These are phyloP conservation scores for Cystofilobasidium capitatum DNA, from an alignment of 768 basidiomycete species.

Conservation along the genomic window DNA sequence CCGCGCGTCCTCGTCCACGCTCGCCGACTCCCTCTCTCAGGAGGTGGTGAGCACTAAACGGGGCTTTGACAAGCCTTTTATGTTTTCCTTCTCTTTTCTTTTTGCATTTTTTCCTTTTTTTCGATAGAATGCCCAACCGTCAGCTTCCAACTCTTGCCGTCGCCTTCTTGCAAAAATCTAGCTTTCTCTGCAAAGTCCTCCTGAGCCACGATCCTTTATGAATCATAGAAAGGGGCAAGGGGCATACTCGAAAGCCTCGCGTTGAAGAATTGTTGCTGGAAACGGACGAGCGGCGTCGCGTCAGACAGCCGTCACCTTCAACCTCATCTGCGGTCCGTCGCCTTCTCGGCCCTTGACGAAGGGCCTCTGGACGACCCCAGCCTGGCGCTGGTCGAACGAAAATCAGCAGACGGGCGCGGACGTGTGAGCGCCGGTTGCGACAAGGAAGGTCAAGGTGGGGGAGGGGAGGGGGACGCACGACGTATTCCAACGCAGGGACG, in stretches of 20 bases:
- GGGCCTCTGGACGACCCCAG: slow-evolving; percentile 17
- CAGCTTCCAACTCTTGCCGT: too few species aligned
- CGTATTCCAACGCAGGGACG: neutral
- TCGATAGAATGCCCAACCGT: too few species aligned
- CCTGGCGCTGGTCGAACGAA: neutral
- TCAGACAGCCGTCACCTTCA: slow-evolving; percentile 3
- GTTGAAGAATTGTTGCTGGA: too few species aligned
- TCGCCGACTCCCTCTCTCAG: neutral
- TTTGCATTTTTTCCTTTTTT: too few species aligned
- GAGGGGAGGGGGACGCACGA: neutral
- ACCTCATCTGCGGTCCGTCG: slow-evolving; percentile 23
- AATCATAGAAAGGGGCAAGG: too few species aligned
- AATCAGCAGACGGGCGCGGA: too few species aligned
- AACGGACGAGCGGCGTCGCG: too few species aligned
- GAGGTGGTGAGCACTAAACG: slow-evolving; percentile 12
- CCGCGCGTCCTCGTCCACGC: slow-evolving; percentile 8
- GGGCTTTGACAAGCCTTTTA: neutral
- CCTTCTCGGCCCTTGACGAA: slow-evolving; percentile 14
- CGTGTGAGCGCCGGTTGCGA: too few species aligned
- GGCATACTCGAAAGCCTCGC: too few species aligned
- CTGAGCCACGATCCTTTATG: too few species aligned
- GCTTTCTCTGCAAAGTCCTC: too few species aligned
- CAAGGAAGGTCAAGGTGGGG: neutral
- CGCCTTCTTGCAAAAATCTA: too few species aligned
- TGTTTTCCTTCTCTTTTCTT: neutral